Base-by-base conservation (phyloP, 768 basidiomycete species). In the Serpula lacrymans region DNA sequence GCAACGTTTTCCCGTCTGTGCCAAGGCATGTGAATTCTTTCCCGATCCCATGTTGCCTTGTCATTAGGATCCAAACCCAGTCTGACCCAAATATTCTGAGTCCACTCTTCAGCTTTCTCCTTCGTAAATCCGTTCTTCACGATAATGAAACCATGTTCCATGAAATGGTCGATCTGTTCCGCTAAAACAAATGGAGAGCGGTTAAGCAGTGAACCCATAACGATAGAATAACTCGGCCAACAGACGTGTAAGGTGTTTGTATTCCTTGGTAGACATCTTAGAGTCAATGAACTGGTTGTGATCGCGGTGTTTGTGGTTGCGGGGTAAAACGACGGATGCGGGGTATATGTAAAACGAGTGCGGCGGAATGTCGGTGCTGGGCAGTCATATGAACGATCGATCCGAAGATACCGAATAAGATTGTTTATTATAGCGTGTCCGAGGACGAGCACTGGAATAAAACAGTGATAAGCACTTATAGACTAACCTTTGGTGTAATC, bases 1-100 rank as follows among this genome's bases (percentile, higher is more conserved):
- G 67, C 57, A n/a, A 78, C 71, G 31, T 51, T 54, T 43, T 72
- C 71, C 14, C 71, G 59, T 33, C 54, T 66, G 48, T 72, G 72
- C 57, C 60, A 70, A 3, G 80, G 80, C 74, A 82, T 74, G 52
- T 80, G 77, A 28, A 71, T 68, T 14, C 71, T 65, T 43, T 77
- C 77, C 32, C 57, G 55, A 43, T 63, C 59, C 76, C 78, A 80
- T n/a, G 75, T 76, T 10, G 69, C 58, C 50, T 72, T 75, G 50
- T 82, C 75, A 29, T 66, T 53, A 6, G 75, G 73, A 47, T 79
- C 72, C 49, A 76, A 52, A 16, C 70, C 72, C 27, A 80, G 62
- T 16, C 77, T 68, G 37, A 66, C 48, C 75, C 76, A 82, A 17
- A 81, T 55, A 41, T 72, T 65, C 30, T 69, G 57, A 6, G 70